Conservation (phyloP, 495 filamentous ascomycete genomes). For the Hypoxylon fuscum region DNA sequence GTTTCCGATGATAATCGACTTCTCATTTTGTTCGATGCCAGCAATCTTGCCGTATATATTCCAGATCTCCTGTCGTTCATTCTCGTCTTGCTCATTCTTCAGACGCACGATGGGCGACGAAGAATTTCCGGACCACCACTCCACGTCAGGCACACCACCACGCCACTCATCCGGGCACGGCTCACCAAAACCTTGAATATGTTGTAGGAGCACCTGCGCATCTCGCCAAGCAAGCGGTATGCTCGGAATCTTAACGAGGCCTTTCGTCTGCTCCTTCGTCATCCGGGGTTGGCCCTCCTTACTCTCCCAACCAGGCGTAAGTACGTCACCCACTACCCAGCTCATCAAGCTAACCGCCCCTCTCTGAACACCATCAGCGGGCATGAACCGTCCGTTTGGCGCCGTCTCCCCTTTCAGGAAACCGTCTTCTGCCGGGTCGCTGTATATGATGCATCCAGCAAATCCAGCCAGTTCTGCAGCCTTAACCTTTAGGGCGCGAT, state of each 20-base stretch:
- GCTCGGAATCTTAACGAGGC: slow-evolving; percentile 83
- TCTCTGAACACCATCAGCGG: slow-evolving; percentile 80
- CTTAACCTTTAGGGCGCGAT: slow-evolving; percentile 84
- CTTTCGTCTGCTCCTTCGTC: slow-evolving; percentile 73
- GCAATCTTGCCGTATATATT: slow-evolving; percentile 85
- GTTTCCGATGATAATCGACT: slow-evolving; percentile 90
- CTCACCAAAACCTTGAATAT: slow-evolving; percentile 78
- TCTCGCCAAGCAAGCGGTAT: slow-evolving; percentile 89
- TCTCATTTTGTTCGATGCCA: slow-evolving; percentile 83
- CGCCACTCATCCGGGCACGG: slow-evolving; percentile 77
- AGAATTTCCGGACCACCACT: slow-evolving; percentile 84
- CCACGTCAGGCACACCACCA: slow-evolving; percentile 74
- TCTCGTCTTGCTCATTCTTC: slow-evolving; percentile 88
- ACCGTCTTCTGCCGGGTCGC: slow-evolving; percentile 83
- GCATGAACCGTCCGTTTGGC: slow-evolving; percentile 80
- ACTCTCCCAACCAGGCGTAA: slow-evolving; percentile 87
- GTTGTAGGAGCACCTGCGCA: slow-evolving; percentile 79
- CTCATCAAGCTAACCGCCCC: slow-evolving; percentile 84
- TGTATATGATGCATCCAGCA: slow-evolving; percentile 89
- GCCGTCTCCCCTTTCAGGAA: slow-evolving; percentile 73
- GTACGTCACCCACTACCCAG: slow-evolving; percentile 85
- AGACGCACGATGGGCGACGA: slow-evolving; percentile 81
- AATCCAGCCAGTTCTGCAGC: slow-evolving; percentile 87
- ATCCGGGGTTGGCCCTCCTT: slow-evolving; percentile 72
- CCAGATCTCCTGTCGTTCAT: slow-evolving; percentile 83